These are phyloP conservation scores for Tylopilus sp. DNA, from an alignment of 768 basidiomycete species.

Conservation along the genomic window DNA sequence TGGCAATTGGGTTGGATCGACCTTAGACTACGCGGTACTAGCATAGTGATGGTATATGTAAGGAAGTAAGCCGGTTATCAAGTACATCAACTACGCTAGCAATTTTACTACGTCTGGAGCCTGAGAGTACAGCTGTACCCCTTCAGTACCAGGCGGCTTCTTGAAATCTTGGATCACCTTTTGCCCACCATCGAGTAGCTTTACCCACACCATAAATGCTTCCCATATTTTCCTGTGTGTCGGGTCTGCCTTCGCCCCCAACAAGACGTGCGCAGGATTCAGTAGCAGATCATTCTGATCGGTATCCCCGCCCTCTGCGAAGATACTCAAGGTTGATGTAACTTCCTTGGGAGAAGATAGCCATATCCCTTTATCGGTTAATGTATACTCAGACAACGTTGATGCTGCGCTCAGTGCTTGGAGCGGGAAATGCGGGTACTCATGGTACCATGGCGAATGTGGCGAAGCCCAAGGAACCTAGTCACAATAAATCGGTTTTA, in stretches of 20 bases:
- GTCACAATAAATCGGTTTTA: not conserved
- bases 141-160: constrained; percentile 23
- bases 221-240: constrained; percentile 31
- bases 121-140: no score
- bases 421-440: constrained; percentile 50
- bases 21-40: no score
- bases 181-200: constrained; percentile 40
- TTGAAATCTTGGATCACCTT: constrained; percentile 38
- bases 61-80: no score
- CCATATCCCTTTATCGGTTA: constrained; percentile 52
- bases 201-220: constrained; percentile 46
- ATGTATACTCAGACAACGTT: constrained; percentile 47
- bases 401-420: constrained; percentile 48
- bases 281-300: constrained; percentile 39
- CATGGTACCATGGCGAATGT: constrained; percentile 57
- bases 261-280: constrained; percentile 47
- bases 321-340: constrained; percentile 34
- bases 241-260: constrained; percentile 29
- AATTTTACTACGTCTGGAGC: no score
- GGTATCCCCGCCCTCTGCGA: constrained; percentile 40
- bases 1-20: no score
- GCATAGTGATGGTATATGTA: no score
- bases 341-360: constrained; percentile 38
- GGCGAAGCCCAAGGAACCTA: constrained; percentile 53
- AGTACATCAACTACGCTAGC: no score